A percentile compares a stretch with the other conserved stretches of the same genome.
Conservation (phyloP, 202 grass and related monocot genomes). For the Carex arenaria region DNA sequence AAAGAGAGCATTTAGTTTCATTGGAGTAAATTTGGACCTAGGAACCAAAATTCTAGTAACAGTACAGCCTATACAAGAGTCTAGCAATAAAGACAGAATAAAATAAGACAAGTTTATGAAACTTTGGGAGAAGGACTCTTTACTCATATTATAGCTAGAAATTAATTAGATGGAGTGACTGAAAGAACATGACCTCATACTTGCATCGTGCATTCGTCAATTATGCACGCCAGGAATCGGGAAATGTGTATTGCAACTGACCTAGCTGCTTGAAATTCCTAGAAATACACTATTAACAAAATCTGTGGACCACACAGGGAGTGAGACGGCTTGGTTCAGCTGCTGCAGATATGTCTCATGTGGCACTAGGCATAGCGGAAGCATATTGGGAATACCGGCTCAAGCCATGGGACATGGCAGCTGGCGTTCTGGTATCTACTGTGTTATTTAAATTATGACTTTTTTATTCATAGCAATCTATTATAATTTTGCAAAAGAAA, state of each 20-base stretch:
- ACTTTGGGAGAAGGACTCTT: neutral
- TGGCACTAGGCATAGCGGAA: slow-evolving; percentile 86
- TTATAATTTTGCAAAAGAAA: neutral
- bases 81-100: neutral
- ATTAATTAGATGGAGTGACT: neutral
- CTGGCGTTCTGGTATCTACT: slow-evolving; percentile 73
- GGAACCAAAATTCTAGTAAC: neutral
- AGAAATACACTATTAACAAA: neutral
- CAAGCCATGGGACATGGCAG: slow-evolving; percentile 98
- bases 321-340: slow-evolving; percentile 91
- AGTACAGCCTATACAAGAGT: neutral
- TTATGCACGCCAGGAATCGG: neutral
- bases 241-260: slow-evolving; percentile 22
- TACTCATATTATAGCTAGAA: neutral
- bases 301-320: slow-evolving; percentile 34
- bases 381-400: slow-evolving; percentile 92
- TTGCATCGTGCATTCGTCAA: neutral
- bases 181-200: neutral
- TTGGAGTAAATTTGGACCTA: neutral
- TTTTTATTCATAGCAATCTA: neutral
- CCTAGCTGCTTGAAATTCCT: neutral
- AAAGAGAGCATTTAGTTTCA: neutral
- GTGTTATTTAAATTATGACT: neutral
- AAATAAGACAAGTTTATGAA: neutral
- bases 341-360: slow-evolving; percentile 91